phyloP scores from a whole-genome alignment of 768 basidiomycete species.

The Russula sp. region DNA sequence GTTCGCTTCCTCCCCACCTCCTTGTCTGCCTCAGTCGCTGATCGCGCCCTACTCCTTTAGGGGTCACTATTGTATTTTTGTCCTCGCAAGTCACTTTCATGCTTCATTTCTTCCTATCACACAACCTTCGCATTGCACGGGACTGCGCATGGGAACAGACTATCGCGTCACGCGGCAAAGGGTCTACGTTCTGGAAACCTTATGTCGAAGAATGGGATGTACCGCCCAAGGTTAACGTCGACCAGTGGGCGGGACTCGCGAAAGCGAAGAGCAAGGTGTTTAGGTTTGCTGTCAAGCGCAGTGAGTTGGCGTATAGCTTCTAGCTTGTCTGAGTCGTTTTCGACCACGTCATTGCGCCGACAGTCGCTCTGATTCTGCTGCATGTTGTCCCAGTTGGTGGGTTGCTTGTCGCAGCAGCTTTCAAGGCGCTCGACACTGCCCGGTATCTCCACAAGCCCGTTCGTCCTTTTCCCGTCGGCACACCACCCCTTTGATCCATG shows the following conservation, averaged over 20 bases:
- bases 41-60: conserved; percentile 33
- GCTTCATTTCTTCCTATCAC: conserved; percentile 74
- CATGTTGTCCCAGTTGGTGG: conserved; percentile 60
- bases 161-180: conserved; percentile 76
- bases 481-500: background rate
- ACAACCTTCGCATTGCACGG: conserved; percentile 76
- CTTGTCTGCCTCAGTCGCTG: conserved; percentile 10
- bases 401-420: conserved; percentile 50
- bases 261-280: conserved; percentile 36
- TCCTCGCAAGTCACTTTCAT: conserved; percentile 71
- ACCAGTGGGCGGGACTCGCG: conserved; percentile 30
- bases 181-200: conserved; percentile 74
- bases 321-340: background rate
- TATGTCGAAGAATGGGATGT: conserved; percentile 78
- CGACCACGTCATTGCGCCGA: conserved; percentile 20
- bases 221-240: conserved; percentile 43
- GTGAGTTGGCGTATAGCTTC: conserved; percentile 30
- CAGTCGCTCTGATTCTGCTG: conserved; percentile 58
- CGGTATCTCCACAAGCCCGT: conserved; percentile 65
- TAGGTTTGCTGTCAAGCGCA: conserved; percentile 41
- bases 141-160: conserved; percentile 79
- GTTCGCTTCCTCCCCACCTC: conserved; percentile 35
- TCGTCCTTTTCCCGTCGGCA: conserved; percentile 23
- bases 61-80: conserved; percentile 68
- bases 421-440: conserved; percentile 64